These are phyloP conservation scores for Kwoniella shivajii DNA, from an alignment of 1,284 basidiomycete species.

Conservation along the genomic window DNA sequence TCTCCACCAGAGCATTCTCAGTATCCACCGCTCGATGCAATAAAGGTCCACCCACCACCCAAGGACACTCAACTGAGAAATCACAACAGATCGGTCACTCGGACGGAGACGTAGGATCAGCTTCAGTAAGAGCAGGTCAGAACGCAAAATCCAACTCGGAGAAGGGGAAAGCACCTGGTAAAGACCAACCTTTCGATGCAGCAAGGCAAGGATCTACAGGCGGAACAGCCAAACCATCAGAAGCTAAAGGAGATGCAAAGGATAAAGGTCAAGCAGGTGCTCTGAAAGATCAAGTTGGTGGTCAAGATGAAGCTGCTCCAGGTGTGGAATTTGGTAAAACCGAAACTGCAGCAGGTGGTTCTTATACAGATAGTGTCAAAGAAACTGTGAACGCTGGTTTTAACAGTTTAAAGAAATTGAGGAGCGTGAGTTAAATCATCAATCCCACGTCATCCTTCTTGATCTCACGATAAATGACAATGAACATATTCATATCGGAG, in stretches of 20 bases:
- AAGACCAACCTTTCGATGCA: conserved; percentile 33
- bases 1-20: conserved; percentile 8
- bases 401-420: conserved; percentile 24
- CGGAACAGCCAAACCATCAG: conserved; percentile 29
- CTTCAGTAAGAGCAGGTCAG: conserved; percentile 27
- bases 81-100: conserved; percentile 24
- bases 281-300: conserved; percentile 40
- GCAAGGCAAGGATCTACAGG: conserved; percentile 30
- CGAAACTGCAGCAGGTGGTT: conserved; percentile 29
- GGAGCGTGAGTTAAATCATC: conserved; percentile 22
- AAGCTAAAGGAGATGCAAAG: conserved; percentile 13
- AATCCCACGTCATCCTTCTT: not conserved
- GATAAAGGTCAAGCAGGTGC: conserved; percentile 18
- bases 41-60: conserved; percentile 23
- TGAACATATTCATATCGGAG: no score
- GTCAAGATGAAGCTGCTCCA: conserved; percentile 27
- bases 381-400: conserved; percentile 19
- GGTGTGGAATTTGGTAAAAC: conserved; percentile 36
- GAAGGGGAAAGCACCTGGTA: conserved; percentile 11
- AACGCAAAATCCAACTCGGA: conserved; percentile 25
- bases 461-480: not conserved
- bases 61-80: conserved; percentile 42
- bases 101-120: conserved; percentile 36
- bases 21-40: conserved; percentile 1
- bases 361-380: conserved; percentile 25